These are phyloP conservation scores for Seiridium cupressi DNA, from an alignment of 2,329 filamentous ascomycete species.

Conservation along the genomic window DNA sequence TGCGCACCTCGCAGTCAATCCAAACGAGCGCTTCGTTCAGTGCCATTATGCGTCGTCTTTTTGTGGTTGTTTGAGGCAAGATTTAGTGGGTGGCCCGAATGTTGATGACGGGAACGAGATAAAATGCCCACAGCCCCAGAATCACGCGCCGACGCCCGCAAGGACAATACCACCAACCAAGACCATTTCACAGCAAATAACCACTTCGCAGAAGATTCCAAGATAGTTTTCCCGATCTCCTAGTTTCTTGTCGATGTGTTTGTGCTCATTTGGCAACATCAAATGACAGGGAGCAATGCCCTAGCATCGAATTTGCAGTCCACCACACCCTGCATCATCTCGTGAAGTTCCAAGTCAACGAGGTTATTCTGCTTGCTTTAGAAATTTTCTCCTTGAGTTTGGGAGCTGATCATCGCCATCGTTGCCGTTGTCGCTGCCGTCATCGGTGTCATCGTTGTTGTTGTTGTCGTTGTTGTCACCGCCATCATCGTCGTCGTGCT, in stretches of 20 bases:
- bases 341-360: background rate
- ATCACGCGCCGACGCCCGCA: background rate
- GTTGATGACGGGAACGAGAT: background rate
- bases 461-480: background rate
- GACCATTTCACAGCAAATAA: background rate
- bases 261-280: too few species aligned
- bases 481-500: background rate
- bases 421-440: background rate
- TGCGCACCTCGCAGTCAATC: constrained; percentile 45
- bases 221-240: too few species aligned
- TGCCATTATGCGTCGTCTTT: constrained; percentile 10
- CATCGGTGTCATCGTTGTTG: background rate
- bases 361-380: too few species aligned
- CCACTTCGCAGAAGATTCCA: too few species aligned
- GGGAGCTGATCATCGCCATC: background rate
- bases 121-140: background rate
- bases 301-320: too few species aligned
- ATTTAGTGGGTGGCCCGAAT: background rate
- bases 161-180: background rate
- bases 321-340: background rate
- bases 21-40: constrained; percentile 17
- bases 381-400: background rate
- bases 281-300: too few species aligned
- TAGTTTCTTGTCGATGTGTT: too few species aligned
- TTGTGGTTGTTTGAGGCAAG: background rate